Evolutionary conservation across 129 eudicot genomes (phyloP).

Genomic region (Lactuca saligna): DNA sequence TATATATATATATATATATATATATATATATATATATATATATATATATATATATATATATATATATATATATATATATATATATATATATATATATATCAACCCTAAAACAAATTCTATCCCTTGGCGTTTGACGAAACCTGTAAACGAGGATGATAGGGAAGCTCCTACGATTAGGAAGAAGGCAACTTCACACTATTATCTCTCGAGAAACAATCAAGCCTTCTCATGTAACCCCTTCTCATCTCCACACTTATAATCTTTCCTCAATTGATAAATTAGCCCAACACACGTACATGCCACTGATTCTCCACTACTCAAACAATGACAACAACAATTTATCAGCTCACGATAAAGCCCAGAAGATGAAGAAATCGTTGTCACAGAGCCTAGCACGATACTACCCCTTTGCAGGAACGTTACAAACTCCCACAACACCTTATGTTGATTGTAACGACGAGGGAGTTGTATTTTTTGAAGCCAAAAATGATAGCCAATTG

Average conservation of each 20-base stretch:
- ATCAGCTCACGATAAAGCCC: not conserved
- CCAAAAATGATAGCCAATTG: too few relatives aligned
- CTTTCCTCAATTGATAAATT: not conserved
- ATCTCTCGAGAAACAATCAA: too few relatives aligned
- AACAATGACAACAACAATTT: not conserved
- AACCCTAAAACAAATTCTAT: too few relatives aligned
- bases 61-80: too few relatives aligned
- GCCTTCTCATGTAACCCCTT: not conserved
- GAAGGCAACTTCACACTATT: too few relatives aligned
- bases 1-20: too few relatives aligned
- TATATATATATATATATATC: too few relatives aligned
- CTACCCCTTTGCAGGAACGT: slow-evolving; percentile 38
- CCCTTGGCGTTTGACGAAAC: too few relatives aligned
- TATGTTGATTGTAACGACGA: slow-evolving; percentile 32
- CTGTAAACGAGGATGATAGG: too few relatives aligned
- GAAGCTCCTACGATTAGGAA: too few relatives aligned
- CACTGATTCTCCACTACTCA: slow-evolving; percentile 6
- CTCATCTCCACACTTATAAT: not conserved
- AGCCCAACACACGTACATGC: not conserved
- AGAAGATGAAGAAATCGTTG: slow-evolving; percentile 12
- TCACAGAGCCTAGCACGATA: slow-evolving; percentile 20
- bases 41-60: too few relatives aligned
- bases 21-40: too few relatives aligned
- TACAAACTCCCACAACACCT: not conserved
- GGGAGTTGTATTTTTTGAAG: slow-evolving; percentile 27